These are phyloP conservation scores for Neurospora cerealis DNA, from an alignment of 495 filamentous ascomycete genomes.

Conservation along the genomic window DNA sequence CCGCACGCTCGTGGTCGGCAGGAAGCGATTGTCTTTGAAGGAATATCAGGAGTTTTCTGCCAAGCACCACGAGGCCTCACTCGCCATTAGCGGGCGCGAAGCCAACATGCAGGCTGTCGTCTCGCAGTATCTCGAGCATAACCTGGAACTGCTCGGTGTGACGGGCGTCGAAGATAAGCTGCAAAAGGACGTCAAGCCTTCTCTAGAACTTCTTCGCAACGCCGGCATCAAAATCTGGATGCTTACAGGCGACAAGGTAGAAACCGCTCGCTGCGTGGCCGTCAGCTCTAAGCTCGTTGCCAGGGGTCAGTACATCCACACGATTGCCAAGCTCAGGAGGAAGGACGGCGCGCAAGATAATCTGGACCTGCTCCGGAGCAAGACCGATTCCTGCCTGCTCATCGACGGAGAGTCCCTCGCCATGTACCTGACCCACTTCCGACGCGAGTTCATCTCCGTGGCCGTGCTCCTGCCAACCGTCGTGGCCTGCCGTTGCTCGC, in stretches of 20 bases:
- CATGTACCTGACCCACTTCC: conserved; percentile 72
- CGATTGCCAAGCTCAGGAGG: conserved; percentile 70
- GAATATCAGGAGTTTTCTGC: conserved; percentile 72
- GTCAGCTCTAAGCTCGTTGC: conserved; percentile 92
- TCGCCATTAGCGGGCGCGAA: conserved; percentile 72
- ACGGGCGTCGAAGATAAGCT: conserved; percentile 97
- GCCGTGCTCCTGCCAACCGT: conserved; percentile 86
- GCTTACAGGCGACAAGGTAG: conserved; percentile 97
- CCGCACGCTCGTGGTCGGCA: conserved; percentile 85
- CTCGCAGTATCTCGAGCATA: conserved; percentile 70
- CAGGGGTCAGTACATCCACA: conserved; percentile 91
- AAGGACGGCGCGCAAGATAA: conserved; percentile 75
- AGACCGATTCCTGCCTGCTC: conserved; percentile 77
- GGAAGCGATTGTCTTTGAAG: conserved; percentile 63
- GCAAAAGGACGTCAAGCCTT: conserved; percentile 89
- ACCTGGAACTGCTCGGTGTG: conserved; percentile 87
- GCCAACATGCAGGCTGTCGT: conserved; percentile 70
- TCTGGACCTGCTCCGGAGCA: conserved; percentile 78
- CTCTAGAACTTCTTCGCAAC: conserved; percentile 87
- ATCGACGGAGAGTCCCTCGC: conserved; percentile 89
- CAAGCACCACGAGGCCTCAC: conserved; percentile 67
- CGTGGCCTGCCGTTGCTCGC: conserved; percentile 93
- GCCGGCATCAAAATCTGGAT: conserved; percentile 99
- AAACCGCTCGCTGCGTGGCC: conserved; percentile 94
- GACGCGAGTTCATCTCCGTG: conserved; percentile 73